Evolutionary conservation across 805 yeast species (phyloP).

Genomic region (Peterozyma xylosa): DNA sequence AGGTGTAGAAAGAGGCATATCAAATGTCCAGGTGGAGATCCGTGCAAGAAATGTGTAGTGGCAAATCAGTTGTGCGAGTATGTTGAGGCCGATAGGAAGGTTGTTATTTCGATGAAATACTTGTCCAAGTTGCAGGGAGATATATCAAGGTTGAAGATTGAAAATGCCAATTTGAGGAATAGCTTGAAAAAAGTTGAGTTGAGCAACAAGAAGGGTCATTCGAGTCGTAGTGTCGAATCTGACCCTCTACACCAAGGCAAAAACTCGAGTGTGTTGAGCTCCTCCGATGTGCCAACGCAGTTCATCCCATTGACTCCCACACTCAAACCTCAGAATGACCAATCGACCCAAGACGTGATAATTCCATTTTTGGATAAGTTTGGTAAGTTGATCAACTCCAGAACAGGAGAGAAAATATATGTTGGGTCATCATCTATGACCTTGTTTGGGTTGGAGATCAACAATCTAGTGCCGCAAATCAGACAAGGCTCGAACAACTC

Average conservation of each 20-base stretch:
- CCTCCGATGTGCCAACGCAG: too few species aligned
- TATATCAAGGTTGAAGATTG: slow-evolving; percentile 55
- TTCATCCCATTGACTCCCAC: background rate
- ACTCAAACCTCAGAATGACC: background rate
- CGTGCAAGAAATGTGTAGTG: slow-evolving; percentile 55
- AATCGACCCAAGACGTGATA: slow-evolving; percentile 40
- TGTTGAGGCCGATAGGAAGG: slow-evolving; percentile 62
- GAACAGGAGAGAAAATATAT: slow-evolving; percentile 69
- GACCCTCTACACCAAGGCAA: background rate
- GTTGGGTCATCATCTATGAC: slow-evolving; percentile 85
- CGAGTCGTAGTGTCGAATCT: background rate
- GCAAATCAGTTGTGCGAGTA: slow-evolving; percentile 60
- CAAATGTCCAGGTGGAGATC: slow-evolving; percentile 73
- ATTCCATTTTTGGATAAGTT: slow-evolving; percentile 67
- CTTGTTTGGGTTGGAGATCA: slow-evolving; percentile 69
- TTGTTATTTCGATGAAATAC: slow-evolving; percentile 68
- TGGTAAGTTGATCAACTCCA: slow-evolving; percentile 64
- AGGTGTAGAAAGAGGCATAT: slow-evolving; percentile 68
- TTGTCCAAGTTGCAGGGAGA: slow-evolving; percentile 61
- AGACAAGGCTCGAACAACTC: slow-evolving; percentile 7
- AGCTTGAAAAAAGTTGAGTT: slow-evolving; percentile 20
- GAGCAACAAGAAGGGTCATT: background rate
- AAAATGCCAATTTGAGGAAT: slow-evolving; percentile 50
- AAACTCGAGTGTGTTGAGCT: too few species aligned
- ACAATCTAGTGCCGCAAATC: slow-evolving; percentile 28